Base-by-base conservation (phyloP, 2,329 filamentous ascomycete species). In the Diplocarpon rosae region DNA sequence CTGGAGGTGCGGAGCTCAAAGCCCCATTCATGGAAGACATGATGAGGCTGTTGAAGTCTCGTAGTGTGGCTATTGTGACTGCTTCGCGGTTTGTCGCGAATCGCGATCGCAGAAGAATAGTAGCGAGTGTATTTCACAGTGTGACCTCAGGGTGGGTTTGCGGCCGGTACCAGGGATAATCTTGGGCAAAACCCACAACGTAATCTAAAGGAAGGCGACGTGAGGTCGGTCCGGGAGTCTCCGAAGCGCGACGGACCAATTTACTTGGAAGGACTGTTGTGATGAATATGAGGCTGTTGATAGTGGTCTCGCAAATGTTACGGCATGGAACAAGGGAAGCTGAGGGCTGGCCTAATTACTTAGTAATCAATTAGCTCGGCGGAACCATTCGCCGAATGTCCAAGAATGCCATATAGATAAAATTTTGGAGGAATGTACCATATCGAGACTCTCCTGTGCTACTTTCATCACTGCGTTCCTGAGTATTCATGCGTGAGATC, bases 11-110 rank as follows among this genome's bases (percentile, higher is more conserved):
- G 24, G 65, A 64, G 49, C 62, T 65, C 43, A 63, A 56, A 43
- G 63, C 61, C 54, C 69, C 70, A 60, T 72, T 71, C 31, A 52
- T 49, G 31, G 59, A 54, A 31, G 59, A 53, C 60, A 63, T 62
- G 45, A 43, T 50, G 52, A 53, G 37, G 43, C 32, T 41, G 43
- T 37, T 32, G 16, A 37, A 30, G 29, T 33, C 33, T 37, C 27
- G 38, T 16, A 37, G 32, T 33, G 33, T 29, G 27, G 27, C 32
- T 39, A 32, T 45, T 15, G 30, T 47, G 24, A 38, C 45, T 35
- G 42, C 35, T 42, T 40, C 46, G 39, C 39, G 39, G 39, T 43
- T 43, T 40, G 33, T 45, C 46, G 46, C 42, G 46, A 42, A 37
- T 45, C 43, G 37, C 39, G 47, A 40, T 28, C 35, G 28, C 20